Base-by-base conservation (phyloP, 1,139 yeast genomes). In the Yamadazyma blattariae region DNA sequence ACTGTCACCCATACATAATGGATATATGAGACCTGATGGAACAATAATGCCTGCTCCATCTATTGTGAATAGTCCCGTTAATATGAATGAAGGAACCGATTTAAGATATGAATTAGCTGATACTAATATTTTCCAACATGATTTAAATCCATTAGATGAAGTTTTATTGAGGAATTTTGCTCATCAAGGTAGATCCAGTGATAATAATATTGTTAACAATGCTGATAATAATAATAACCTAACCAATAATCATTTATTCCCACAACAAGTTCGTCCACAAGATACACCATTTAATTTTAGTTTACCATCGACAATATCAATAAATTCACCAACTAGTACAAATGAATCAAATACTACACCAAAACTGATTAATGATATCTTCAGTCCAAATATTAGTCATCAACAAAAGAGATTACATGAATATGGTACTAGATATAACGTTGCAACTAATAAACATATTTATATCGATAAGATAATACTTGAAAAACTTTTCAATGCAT, bases 131-230 rank as follows among this genome's bases (percentile, higher is more conserved):
- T 68, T 67, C 39, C 61, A 54, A 41, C 64, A 56, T 36, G 62
- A 53, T 22, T 58, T 57, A 29, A 69, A 68, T 39, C 74, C 74
- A 0, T 51, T 69, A 21, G 75, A 67, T 32, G 72, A 66, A 20
- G 50, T 63, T 2, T 54, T 67, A 27, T 38, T 51, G 8, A 39
- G 45, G 28, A 48, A 39, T 29, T 9, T 21, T 12, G 24, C 12
- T 12, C 30, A 22, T 3, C 26, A 20, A 11, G 5, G 26, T 17
- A 12, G 10, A 7, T 17, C 25, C 10, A 10, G 11, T 9, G 17
- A 12, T 11, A n/a, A 23, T 15, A 15, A 16, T 12, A 21, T 9
- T 7, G 11, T 14, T 10, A 14, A 10, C n/a, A 23, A 26, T 15
- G 12, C 12, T 16, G 10, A 9, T 8, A 8, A 9, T 6, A 7